Evolutionary conservation across 2,329 filamentous ascomycete species (phyloP), one percentile per base, ranked within the genome.

Genomic region (Beauveria scarabaeidicola): DNA sequence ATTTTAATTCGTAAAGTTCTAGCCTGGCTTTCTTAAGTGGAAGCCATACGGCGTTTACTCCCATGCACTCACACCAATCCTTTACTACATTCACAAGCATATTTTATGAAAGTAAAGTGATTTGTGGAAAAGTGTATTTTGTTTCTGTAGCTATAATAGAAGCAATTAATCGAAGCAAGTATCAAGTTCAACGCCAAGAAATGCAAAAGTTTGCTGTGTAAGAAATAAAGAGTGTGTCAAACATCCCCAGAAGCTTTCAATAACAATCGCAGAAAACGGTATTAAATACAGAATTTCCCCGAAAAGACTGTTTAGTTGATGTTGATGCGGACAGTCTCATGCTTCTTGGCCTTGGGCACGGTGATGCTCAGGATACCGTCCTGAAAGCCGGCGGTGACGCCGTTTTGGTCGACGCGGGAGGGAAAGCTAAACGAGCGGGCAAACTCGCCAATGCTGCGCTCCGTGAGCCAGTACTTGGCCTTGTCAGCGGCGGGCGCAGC

Each of bases 381-480:
- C 72, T 83, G 81, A 66, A 90, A 81, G 58, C 69, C 78, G 53
- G 87, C 87, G 48, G 72, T 77, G 59, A 90, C 86, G 3, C 67
- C 73, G 17, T 85, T 82, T 66, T 83, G 80, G 67, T 88, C 83
- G 62, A 90, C 79, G 29, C 80, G 81, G 56, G 74, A 73, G 0
- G 86, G 84, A 76, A 90, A 90, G 70, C 76, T 82, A 75, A 90
- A 90, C 61, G 78, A 82, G 63, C 87, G 82, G 52, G 81, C 78
- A 74, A 90, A 90, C 64, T 85, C 80, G 69, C 87, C 87, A 61
- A 86, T 74, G 62, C 78, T 81, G 66, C 85, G 84, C 75, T 89
- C 86, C 40, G 78, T 77, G 63, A 86, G 76, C 89, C 89, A 93
- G 79, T 86, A 92, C 73, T 84, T 86, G 66, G 76, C 72, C 48